Base-by-base conservation (phyloP, 345 rosid species). In the Reutealis trisperma region DNA sequence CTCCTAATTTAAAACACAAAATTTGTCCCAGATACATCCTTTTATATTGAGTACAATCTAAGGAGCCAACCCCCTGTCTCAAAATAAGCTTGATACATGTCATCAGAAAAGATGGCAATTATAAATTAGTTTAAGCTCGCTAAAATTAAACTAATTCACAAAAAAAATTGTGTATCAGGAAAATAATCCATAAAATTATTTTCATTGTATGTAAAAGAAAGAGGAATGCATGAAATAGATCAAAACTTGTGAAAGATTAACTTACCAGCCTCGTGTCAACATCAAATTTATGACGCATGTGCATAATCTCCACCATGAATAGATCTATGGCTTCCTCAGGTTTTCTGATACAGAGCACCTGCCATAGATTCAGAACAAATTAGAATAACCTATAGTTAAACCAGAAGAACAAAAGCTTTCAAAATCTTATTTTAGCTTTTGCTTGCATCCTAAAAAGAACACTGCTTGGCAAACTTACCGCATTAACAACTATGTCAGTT, bases 261-360 rank as follows among this genome's bases (percentile, higher is more conserved):
- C 86, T 58, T 87, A 92, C 99, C 90, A 95, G 84, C 54, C 92
- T 87, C n/a, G 99, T 95, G 82, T 95, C 98, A 7, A 90, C 97
- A 75, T 93, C 99, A 85, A 95, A 95, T 81, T 93, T 95, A 75
- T 95, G 98, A 58, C 94, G 94, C 99, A 95, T 95, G 90, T 95
- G 98, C 99, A 95, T 95, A 47, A 95, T 90, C 89, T 95, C 99
- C 81, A 95, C 99, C 99, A 95, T 95, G 81, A 95, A 95, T 37
- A 95, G 90, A 84, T 95, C 99, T 77, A 95, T 87, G 52, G 89
- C 85, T 81, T 95, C 99, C 83, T 92, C 93, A 19, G 98, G 93
- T 82, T 91, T 95, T 77, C 89, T 86, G 67, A 95, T 82, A 82
- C 97, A 92, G 44, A 95, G 98, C 67, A 95, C 97, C 99, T 95